Base-by-base conservation (phyloP, 345 rosid genomes). In the Ceriops zippeliana region DNA sequence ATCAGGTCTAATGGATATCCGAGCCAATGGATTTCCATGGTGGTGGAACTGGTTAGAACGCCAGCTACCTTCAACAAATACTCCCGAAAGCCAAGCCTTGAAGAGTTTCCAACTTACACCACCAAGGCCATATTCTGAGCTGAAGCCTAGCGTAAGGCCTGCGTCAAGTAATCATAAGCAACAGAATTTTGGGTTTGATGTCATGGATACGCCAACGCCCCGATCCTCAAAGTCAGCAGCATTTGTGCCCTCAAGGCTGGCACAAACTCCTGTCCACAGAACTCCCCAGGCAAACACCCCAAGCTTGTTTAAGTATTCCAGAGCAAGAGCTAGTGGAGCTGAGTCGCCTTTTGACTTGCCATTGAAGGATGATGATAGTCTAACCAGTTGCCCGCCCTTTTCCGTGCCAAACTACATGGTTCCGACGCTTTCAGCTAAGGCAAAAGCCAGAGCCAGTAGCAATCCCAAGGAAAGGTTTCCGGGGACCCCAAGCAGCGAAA, bases 31-130 rank as follows among this genome's bases (percentile, higher is more conserved):
- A 30, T 82, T 82, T 69, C 96, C 99, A 24, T 87, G 91, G 93
- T 95, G 99, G 99, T 95, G 96, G 96, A 95, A 87, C 80, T 91
- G 96, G 96, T 73, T 88, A 62, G 99, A 91, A 58, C 75, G 81
- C 20, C 87, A 90, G 30, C 73, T 86, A n/a, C 91, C 89, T 53
- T 69, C 68, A 27, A 51, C 77, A 52, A 86, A 72, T 70, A 72
- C 78, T 54, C 73, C 78, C 5, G 90, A 86, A 59, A 82, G 64
- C 68, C 90, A 76, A 70, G 70, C 62, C 62, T 11, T 73, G 52
- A 80, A 85, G 75, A 78, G 37, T 62, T 79, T 80, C 38, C 87
- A 72, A 47, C 80, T 76, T 30, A 89, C 96, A 47, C 89, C 91
- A n/a, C 59, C 85, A 15, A 79, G 89, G 76, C 77, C 81, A 58